Evolutionary conservation across 2,329 filamentous ascomycete species (phyloP), one percentile per base, ranked within the genome.

Genomic region (Cordyceps militaris): DNA sequence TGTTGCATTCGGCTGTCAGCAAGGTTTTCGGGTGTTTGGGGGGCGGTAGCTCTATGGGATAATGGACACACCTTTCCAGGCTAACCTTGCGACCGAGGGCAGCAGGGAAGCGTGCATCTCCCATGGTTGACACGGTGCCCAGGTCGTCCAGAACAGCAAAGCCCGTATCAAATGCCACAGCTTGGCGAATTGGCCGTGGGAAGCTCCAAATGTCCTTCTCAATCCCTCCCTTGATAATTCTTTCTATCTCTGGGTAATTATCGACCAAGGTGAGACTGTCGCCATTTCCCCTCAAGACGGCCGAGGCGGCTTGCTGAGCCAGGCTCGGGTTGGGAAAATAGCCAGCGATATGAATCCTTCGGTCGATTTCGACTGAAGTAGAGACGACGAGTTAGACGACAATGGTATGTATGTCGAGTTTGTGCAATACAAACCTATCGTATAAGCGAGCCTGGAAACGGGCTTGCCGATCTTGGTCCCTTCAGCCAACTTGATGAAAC

Each of bases 71-170:
- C 38, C 3, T 21, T 3, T 3, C 9, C 5, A 2, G 1, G n/a
- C 7, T 68, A 4, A 74, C 65, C 2, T 77, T 71, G 19, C 85
- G 76, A 5, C 80, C 84, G 0, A 88, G 76, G 57, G 80, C 82
- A 36, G 76, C 71, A 28, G 72, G 69, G 63, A 82, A 86, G 16
- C 85, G 78, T 48, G 76, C 70, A 63, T 88, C 85, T 8, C 85
- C 85, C 67, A 78, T 74, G 0, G 79, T 80, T 61, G 72, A 76
- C 26, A 83, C 78, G 1, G 68, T 65, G n/a, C 75, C 76, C 11
- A 73, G 65, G 1, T 72, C 57, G 2, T 75, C 68, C 7, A 82
- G 68, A 14, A 77, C 72, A 4, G 74, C 70, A 63, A 82, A 81
- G 1, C 80, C 80, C 0, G 75, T 70, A 44, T 78, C 74, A 62